These are phyloP conservation scores for Tulasnella calospora DNA, from an alignment of 768 basidiomycete species.

Conservation along the genomic window DNA sequence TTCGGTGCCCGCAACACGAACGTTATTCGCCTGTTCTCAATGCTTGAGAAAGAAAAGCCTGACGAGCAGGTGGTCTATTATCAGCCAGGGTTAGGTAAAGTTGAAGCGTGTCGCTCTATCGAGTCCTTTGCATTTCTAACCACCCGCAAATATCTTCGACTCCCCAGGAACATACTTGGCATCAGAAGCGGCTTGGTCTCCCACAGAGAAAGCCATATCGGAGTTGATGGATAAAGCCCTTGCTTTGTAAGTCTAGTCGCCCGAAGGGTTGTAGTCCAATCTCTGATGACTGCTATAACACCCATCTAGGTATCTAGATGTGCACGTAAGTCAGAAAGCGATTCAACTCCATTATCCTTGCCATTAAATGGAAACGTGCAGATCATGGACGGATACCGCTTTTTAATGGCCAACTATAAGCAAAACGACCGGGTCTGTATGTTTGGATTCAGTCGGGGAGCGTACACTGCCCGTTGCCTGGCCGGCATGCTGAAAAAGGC, in stretches of 20 bases:
- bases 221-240: constrained; percentile 61
- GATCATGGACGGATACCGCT: background rate
- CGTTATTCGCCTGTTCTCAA: background rate
- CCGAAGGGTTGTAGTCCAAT: too few species aligned
- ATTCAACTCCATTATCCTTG: background rate
- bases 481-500: constrained; percentile 25
- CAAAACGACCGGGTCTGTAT: background rate
- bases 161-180: constrained; percentile 30
- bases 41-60: background rate
- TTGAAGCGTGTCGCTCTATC: constrained; percentile 32
- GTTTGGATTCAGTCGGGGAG: background rate
- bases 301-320: background rate
- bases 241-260: constrained; percentile 50
- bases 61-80: background rate
- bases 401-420: background rate
- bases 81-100: background rate
- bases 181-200: constrained; percentile 54
- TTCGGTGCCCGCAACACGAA: background rate
- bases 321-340: background rate
- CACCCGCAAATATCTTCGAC: too few species aligned
- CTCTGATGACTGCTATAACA: too few species aligned
- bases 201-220: constrained; percentile 51
- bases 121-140: too few species aligned
- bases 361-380: background rate
- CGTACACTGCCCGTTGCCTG: background rate